phyloP scores from a whole-genome alignment of 129 eudicot species.

The Flaveria robusta region DNA sequence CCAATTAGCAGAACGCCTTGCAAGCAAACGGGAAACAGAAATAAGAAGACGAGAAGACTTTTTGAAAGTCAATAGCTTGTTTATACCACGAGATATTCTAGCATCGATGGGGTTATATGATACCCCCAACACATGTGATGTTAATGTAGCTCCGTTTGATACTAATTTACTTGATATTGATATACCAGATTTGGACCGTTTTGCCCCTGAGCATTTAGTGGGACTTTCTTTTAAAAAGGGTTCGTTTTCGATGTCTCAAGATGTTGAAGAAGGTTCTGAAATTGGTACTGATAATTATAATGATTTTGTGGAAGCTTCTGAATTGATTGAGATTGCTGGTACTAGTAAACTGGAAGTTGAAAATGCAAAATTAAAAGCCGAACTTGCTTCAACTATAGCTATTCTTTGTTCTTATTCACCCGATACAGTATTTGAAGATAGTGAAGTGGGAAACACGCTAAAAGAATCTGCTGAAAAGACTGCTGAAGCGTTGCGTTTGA shows the following conservation, averaged over 20 bases:
- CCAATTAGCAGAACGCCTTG: slow-evolving; percentile 88
- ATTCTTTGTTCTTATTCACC: slow-evolving; percentile 60
- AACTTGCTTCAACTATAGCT: slow-evolving; percentile 93
- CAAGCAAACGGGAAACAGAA: slow-evolving; percentile 75
- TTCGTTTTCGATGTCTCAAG: slow-evolving; percentile 56
- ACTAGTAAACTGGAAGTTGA: slow-evolving; percentile 93
- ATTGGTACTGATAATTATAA: slow-evolving; percentile 44
- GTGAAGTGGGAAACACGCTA: slow-evolving; percentile 51
- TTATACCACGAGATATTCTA: slow-evolving; percentile 80
- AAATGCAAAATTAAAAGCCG: slow-evolving; percentile 88
- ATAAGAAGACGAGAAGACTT: slow-evolving; percentile 87
- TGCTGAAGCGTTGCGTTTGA: slow-evolving; percentile 76
- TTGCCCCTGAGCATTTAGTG: slow-evolving; percentile 82
- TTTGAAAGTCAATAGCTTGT: slow-evolving; percentile 60
- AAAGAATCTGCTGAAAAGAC: slow-evolving; percentile 80
- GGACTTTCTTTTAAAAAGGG: slow-evolving; percentile 60
- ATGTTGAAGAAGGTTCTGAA: slow-evolving; percentile 46
- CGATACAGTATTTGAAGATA: slow-evolving; percentile 70
- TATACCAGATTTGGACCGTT: slow-evolving; percentile 75
- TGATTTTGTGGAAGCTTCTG: slow-evolving; percentile 63
- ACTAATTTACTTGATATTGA: slow-evolving; percentile 78
- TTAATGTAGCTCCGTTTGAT: slow-evolving; percentile 87
- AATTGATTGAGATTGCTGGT: slow-evolving; percentile 83
- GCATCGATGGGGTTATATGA: slow-evolving; percentile 94
- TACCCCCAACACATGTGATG: slow-evolving; percentile 83